phyloP scores from a whole-genome alignment of 768 basidiomycete genomes.

The Panaeolus papilionaceus region DNA sequence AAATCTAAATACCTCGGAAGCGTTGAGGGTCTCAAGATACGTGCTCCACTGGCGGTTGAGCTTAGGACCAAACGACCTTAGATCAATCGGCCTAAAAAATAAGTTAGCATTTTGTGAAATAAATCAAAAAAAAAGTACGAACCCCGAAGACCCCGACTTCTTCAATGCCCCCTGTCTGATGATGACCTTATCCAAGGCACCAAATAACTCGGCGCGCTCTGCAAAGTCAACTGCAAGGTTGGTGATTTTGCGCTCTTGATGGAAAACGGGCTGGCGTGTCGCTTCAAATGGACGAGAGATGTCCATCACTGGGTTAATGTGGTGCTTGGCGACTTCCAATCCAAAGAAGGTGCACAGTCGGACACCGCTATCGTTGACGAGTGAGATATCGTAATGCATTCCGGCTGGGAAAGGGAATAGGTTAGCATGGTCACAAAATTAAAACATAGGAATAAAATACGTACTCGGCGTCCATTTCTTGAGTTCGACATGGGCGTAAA shows the following conservation, averaged over 20 bases:
- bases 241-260: conserved; percentile 12
- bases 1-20: conserved; percentile 15
- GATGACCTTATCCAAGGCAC: conserved; percentile 21
- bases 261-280: conserved; percentile 21
- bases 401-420: conserved; percentile 19
- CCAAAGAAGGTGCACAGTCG: conserved; percentile 26
- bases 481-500: conserved; percentile 33
- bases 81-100: conserved; percentile 1
- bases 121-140: not conserved
- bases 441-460: not conserved
- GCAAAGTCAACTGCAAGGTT: not conserved
- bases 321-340: conserved; percentile 24
- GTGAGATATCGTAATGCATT: conserved; percentile 33
- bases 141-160: conserved; percentile 12
- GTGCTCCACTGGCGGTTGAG: not conserved
- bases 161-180: conserved; percentile 17
- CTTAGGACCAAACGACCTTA: not conserved
- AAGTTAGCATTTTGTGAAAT: not conserved
- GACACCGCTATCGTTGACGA: conserved; percentile 32
- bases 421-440: not conserved
- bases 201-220: conserved; percentile 19
- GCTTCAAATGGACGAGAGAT: conserved; percentile 21
- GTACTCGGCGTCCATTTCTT: conserved; percentile 36
- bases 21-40: not conserved
- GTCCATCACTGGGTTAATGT: conserved; percentile 24